These are phyloP conservation scores for Monilinia vaccinii-corymbosi DNA, from an alignment of 2,329 filamentous ascomycete genomes.

Conservation along the genomic window DNA sequence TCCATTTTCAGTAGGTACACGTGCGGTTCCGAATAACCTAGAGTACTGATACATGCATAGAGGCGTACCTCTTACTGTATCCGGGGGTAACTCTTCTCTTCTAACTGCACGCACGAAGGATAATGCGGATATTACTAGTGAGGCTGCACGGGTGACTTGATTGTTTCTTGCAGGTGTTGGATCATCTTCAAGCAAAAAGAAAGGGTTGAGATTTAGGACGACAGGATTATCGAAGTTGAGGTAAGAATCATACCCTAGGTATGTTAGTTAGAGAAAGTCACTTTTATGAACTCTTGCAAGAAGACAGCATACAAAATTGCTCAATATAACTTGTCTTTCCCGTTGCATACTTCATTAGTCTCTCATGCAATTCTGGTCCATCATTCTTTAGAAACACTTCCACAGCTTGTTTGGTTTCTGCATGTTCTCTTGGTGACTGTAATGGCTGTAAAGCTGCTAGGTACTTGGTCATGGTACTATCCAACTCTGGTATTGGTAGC, in stretches of 20 bases:
- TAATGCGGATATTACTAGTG: slow-evolving; percentile 79
- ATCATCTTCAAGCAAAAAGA: slow-evolving; percentile 95
- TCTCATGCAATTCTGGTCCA: slow-evolving; percentile 78
- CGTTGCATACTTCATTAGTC: slow-evolving; percentile 79
- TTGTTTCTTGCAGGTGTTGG: slow-evolving; percentile 94
- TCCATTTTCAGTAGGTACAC: slow-evolving; percentile 87
- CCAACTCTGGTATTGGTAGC: slow-evolving; percentile 84
- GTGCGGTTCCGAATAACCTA: slow-evolving; percentile 84
- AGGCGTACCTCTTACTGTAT: slow-evolving; percentile 73
- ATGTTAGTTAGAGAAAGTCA: slow-evolving; percentile 7
- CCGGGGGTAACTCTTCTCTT: slow-evolving; percentile 84
- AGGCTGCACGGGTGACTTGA: slow-evolving; percentile 89
- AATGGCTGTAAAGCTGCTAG: slow-evolving; percentile 70
- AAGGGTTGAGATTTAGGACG: slow-evolving; percentile 93
- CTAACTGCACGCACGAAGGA: slow-evolving; percentile 90
- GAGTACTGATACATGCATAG: slow-evolving; percentile 99
- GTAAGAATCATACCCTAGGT: slow-evolving; percentile 92
- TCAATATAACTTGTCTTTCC: slow-evolving; percentile 96
- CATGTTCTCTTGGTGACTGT: slow-evolving; percentile 71
- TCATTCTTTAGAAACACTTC: slow-evolving; percentile 74
- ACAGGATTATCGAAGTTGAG: slow-evolving; percentile 97
- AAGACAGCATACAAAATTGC: slow-evolving; percentile 73
- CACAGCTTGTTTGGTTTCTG: slow-evolving; percentile 71
- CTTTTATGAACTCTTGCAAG: not conserved
- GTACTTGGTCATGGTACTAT: slow-evolving; percentile 70